Evolutionary conservation across 2,329 filamentous ascomycete species (phyloP).

Genomic region (Beauveria sp.): DNA sequence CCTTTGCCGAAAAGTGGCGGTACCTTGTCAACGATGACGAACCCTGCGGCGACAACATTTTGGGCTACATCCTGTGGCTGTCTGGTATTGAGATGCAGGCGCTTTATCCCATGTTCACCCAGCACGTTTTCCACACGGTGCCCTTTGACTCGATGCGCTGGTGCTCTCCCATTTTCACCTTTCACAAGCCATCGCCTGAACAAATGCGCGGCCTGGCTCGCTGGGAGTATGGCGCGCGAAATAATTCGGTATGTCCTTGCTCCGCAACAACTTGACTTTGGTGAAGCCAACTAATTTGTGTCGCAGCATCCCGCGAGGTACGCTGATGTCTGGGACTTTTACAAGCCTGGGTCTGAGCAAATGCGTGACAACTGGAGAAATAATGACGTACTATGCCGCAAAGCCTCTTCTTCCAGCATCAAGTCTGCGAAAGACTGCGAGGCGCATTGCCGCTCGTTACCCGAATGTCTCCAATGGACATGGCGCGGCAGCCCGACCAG

Average conservation of each 20-base stretch:
- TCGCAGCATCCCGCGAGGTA: constrained; percentile 15
- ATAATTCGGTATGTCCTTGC: not conserved
- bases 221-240: constrained; percentile 13
- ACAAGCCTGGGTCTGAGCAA: not conserved
- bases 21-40: constrained; percentile 8
- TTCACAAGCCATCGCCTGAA: constrained; percentile 11
- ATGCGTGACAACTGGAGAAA: constrained; percentile 12
- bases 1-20: constrained; percentile 9
- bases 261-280: not conserved
- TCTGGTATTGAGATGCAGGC: constrained; percentile 12
- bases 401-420: not conserved
- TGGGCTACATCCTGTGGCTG: constrained; percentile 9
- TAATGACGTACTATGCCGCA: constrained; percentile 4
- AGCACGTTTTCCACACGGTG: constrained; percentile 4
- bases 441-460: not conserved
- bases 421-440: constrained; percentile 2
- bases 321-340: constrained; percentile 10
- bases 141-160: constrained; percentile 12
- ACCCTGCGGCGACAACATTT: constrained; percentile 13
- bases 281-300: not conserved
- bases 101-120: constrained; percentile 13
- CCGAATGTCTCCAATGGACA: constrained; percentile 4
- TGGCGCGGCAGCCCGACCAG: constrained; percentile 1
- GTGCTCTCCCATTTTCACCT: constrained; percentile 14
- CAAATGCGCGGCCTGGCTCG: constrained; percentile 12